These are phyloP conservation scores for Termitomyces bulborhizus DNA, from an alignment of 768 basidiomycete species.

Conservation along the genomic window DNA sequence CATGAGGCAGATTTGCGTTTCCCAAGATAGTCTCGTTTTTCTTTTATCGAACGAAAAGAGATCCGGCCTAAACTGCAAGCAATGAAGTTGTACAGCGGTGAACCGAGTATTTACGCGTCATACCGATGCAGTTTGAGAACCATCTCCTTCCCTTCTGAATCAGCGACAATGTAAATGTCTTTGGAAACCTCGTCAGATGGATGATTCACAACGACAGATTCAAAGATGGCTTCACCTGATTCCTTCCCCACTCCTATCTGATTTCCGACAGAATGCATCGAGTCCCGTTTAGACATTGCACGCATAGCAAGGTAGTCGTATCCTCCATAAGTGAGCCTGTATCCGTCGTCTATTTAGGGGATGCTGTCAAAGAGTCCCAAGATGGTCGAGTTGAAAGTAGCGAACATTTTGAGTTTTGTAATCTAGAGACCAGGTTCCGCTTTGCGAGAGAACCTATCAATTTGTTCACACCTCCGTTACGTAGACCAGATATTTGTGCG, in stretches of 20 bases:
- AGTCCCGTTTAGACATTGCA: conserved; percentile 84
- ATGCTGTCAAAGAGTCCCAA: neutral
- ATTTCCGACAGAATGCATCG: conserved; percentile 89
- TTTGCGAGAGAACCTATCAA: conserved; percentile 86
- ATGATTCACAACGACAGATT: neutral
- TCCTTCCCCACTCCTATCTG: conserved; percentile 99
- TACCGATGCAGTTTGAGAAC: conserved; percentile 93
- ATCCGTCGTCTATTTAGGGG: conserved; percentile 80
- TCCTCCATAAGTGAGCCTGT: conserved; percentile 96
- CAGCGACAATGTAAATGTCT: conserved; percentile 91
- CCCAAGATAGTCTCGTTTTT: conserved; percentile 93
- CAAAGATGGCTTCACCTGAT: conserved; percentile 51
- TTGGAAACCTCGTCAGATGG: neutral
- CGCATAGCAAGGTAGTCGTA: conserved; percentile 95
- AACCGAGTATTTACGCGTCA: conserved; percentile 9
- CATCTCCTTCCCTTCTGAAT: conserved; percentile 78
- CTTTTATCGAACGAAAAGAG: conserved; percentile 94
- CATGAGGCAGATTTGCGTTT: conserved; percentile 95
- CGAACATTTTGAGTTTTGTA: conserved; percentile 90
- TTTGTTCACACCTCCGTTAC: conserved; percentile 93
- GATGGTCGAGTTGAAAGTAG: neutral
- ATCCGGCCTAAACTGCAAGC: conserved; percentile 81
- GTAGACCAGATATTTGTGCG: conserved; percentile 86
- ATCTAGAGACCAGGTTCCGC: conserved; percentile 81
- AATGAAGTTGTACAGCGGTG: neutral